Evolutionary conservation across 23 red algal species (phyloP).

Genomic region (Cyanidioschyzon merolae): DNA sequence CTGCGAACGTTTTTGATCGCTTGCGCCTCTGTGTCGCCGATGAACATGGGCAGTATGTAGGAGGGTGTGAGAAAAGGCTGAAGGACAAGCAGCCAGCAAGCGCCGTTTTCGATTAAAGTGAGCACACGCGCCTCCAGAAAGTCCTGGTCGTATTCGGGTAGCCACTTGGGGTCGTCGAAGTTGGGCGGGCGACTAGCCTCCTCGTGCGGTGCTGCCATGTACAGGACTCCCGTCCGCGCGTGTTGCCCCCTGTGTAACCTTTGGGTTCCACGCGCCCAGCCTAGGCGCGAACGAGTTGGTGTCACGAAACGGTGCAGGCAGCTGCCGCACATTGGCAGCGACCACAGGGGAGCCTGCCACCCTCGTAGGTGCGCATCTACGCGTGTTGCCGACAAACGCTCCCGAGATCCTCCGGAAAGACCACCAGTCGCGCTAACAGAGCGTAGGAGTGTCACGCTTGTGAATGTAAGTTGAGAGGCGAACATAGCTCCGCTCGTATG

Average conservation of each 20-base stretch:
- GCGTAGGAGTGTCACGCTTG: not conserved
- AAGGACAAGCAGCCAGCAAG: not conserved
- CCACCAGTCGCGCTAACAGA: too few species aligned
- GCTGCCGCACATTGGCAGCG: too few species aligned
- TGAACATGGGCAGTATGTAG: not conserved
- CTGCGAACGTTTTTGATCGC: not conserved
- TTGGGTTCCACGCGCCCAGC: too few species aligned
- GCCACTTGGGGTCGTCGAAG: conserved; percentile 16
- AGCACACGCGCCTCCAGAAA: conserved; percentile 12
- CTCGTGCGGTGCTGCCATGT: not conserved
- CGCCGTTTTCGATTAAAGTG: not conserved
- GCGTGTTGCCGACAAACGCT: too few species aligned
- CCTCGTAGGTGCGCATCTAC: too few species aligned
- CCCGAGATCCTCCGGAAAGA: too few species aligned
- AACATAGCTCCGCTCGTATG: not conserved
- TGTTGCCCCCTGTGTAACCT: too few species aligned
- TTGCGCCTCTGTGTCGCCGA: conserved; percentile 4
- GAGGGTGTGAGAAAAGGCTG: conserved; percentile 1
- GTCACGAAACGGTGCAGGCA: too few species aligned
- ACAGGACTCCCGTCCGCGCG: too few species aligned
- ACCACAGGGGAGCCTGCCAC: too few species aligned
- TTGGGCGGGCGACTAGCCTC: conserved; percentile 4
- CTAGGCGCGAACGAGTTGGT: too few species aligned
- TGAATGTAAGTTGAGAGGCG: not conserved
- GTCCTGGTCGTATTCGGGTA: not conserved